These are phyloP conservation scores for Grosmannia clavigera DNA, from an alignment of 2,329 filamentous ascomycete genomes.

Conservation along the genomic window DNA sequence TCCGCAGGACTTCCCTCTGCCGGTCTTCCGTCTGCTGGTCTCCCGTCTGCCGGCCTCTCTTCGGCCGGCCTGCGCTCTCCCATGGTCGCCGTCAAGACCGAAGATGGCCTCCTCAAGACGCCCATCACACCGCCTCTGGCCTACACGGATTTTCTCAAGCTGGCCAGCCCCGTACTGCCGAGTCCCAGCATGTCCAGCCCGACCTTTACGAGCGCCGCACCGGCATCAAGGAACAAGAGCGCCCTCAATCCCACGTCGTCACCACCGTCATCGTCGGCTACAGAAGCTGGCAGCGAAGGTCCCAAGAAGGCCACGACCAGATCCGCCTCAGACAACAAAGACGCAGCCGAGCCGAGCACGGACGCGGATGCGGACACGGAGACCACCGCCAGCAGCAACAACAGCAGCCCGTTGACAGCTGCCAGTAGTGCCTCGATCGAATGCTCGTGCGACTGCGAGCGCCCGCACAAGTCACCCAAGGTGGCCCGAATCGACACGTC, in stretches of 20 bases:
- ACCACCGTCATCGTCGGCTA: too few species aligned
- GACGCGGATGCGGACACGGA: background rate
- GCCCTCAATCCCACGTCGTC: too few species aligned
- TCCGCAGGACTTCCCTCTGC: slow-evolving; percentile 21
- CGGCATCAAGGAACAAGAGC: background rate
- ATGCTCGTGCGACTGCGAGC: slow-evolving; percentile 36
- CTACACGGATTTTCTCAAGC: slow-evolving; percentile 87
- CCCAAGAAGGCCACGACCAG: background rate
- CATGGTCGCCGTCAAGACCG: slow-evolving; percentile 51
- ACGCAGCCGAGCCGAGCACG: too few species aligned
- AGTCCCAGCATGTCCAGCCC: slow-evolving; percentile 6
- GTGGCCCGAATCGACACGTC: slow-evolving; percentile 23
- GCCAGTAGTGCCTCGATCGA: slow-evolving; percentile 27
- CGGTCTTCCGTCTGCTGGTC: slow-evolving; percentile 22
- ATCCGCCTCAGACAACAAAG: too few species aligned
- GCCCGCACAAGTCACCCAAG: slow-evolving; percentile 35
- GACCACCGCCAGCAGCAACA: slow-evolving; percentile 16
- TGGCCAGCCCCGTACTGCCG: slow-evolving; percentile 25
- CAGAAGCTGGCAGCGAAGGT: too few species aligned
- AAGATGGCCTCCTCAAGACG: slow-evolving; percentile 56
- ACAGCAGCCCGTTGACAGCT: background rate
- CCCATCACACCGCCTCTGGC: slow-evolving; percentile 84
- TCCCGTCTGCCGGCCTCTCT: slow-evolving; percentile 23
- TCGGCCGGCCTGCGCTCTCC: slow-evolving; percentile 22
- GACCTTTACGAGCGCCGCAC: background rate